Evolutionary conservation across 2,329 filamentous ascomycete species (phyloP), one percentile per base, ranked within the genome.

Genomic region (Tolypocladium amazonense): DNA sequence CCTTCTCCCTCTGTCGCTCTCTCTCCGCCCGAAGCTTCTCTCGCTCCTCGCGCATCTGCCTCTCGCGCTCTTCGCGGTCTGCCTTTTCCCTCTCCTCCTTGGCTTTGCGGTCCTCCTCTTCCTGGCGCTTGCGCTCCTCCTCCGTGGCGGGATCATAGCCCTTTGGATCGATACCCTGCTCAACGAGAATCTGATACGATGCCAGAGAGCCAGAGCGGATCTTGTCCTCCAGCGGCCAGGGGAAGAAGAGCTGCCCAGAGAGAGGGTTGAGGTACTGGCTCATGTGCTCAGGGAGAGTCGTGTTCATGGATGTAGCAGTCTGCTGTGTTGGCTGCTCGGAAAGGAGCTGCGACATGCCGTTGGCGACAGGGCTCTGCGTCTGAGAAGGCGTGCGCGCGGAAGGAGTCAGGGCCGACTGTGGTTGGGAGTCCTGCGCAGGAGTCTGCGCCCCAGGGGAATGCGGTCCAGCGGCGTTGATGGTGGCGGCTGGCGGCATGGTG

Each of bases 181-280:
- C 85, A 6, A 81, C 65, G 62, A 90, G 79, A 30, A 79, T 74
- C 67, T 91, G 86, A 53, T 84, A 81, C 11, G 78, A 76, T 0
- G 85, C 87, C 50, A 95, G 77, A 1, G 86, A 85, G 41, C 90
- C 89, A 20, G 77, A 76, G 38, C 84, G 81, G 63, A 94, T 89
- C 61, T 85, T 81, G 38, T 87, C 83, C 63, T 90, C 85, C 35
- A 77, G 78, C 0, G 90, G 90, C 90, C 90, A 95, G 0, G 90
- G 90, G 55, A 85, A 80, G 75, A 92, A 95, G n/a, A 77, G 69
- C 43, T 81, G 76, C 12, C 81, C 79, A 11, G 79, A 79, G 23
- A 80, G 72, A 0, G 84, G 81, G 66, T 88, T 85, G 54, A 84
- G 70, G 64, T 77, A 79, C 58, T 76, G 75, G 57, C 72, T 75